These are phyloP conservation scores for Microthlaspi erraticum DNA, from an alignment of 345 rosid genomes.

Conservation along the genomic window DNA sequence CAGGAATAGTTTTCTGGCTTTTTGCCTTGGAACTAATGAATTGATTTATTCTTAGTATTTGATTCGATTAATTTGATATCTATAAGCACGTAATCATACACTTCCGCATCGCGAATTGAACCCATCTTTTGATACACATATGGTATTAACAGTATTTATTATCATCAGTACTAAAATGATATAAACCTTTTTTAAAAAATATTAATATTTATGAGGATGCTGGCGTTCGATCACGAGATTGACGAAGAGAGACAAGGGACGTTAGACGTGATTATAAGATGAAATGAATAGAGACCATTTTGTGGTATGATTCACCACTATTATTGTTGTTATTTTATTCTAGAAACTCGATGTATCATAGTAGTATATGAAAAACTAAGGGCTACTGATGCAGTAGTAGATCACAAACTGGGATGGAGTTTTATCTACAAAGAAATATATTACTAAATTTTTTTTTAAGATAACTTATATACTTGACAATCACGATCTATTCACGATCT, in stretches of 20 bases:
- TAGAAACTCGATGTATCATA: neutral
- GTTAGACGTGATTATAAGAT: neutral
- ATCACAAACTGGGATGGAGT: too few species aligned
- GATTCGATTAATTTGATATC: neutral
- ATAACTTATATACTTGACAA: too few species aligned
- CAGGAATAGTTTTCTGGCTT: neutral
- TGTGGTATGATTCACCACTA: constrained; percentile 14
- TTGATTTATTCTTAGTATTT: neutral
- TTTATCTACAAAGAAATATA: too few species aligned
- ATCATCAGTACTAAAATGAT: neutral
- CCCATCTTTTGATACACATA: neutral
- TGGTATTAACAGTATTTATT: neutral
- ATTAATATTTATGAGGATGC: neutral
- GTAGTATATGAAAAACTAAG: too few species aligned
- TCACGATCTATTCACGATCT: too few species aligned
- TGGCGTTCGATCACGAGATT: neutral
- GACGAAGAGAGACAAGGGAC: neutral
- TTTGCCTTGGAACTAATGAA: neutral
- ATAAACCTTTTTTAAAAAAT: neutral
- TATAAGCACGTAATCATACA: neutral
- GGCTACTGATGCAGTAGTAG: too few species aligned
- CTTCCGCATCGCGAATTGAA: neutral
- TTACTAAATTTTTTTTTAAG: too few species aligned
- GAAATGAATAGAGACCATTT: constrained; percentile 9
- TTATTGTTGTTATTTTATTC: constrained; percentile 1